Percentiles rank a stretch among this genome's conserved stretches.
Evolutionary conservation across 805 yeast species (phyloP).

Genomic region (Saturnispora sanitii): DNA sequence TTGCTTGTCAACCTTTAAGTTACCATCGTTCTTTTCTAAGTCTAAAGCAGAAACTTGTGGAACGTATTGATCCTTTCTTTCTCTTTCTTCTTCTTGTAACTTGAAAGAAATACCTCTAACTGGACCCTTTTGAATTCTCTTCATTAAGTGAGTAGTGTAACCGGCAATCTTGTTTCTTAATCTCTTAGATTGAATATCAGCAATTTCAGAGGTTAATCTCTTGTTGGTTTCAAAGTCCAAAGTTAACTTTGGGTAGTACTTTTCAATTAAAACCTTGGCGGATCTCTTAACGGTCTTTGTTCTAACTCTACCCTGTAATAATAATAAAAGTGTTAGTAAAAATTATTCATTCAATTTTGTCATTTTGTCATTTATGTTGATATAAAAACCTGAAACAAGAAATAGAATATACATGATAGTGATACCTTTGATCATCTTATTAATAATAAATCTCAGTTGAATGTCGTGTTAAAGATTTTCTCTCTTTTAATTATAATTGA

Average conservation of each 20-base stretch:
- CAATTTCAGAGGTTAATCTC: conserved; percentile 97
- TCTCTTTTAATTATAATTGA: too few relatives aligned
- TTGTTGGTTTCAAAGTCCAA: conserved; percentile 99
- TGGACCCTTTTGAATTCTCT: conserved; percentile 99
- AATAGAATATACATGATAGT: too few relatives aligned
- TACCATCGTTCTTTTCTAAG: conserved; percentile 91
- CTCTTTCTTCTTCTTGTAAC: conserved; percentile 99
- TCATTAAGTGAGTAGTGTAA: conserved; percentile 99
- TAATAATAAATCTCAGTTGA: too few relatives aligned
- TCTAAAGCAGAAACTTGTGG: conserved; percentile 99
- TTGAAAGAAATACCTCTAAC: conserved; percentile 99
- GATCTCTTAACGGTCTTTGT: conserved; percentile 99
- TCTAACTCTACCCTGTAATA: conserved; percentile 95
- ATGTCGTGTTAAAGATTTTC: too few relatives aligned
- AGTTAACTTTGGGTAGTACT: conserved; percentile 99
- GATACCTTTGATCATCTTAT: too few relatives aligned
- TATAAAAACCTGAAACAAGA: too few relatives aligned
- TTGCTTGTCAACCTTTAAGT: conserved; percentile 93
- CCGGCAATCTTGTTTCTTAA: conserved; percentile 99
- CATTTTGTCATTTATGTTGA: too few relatives aligned
- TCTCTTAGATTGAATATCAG: conserved; percentile 98
- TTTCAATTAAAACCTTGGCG: conserved; percentile 98
- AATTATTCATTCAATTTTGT: neutral
- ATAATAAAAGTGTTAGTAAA: conserved; percentile 9
- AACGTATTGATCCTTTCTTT: conserved; percentile 99